Conservation (phyloP, 2,329 filamentous ascomycete species). For the Talaromyces sp. region DNA sequence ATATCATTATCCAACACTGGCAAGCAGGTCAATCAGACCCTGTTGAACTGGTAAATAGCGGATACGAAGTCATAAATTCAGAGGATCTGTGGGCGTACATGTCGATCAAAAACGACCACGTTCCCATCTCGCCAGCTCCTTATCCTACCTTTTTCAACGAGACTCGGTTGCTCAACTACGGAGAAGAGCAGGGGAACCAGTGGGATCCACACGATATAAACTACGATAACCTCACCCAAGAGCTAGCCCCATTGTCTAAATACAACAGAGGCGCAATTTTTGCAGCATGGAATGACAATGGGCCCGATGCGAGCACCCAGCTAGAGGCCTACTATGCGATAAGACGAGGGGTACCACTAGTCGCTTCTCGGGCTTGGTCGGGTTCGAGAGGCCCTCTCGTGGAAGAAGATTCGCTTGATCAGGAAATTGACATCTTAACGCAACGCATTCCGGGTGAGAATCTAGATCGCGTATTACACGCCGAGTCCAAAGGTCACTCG, state of each 20-base stretch:
- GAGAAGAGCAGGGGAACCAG: constrained; percentile 37
- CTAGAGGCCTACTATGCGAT: constrained; percentile 52
- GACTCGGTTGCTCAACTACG: constrained; percentile 47
- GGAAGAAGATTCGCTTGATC: constrained; percentile 35
- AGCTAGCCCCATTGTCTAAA: constrained; percentile 32
- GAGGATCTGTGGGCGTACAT: constrained; percentile 54
- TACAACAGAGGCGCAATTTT: constrained; percentile 47
- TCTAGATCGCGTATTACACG: constrained; percentile 36
- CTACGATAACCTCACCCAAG: constrained; percentile 44
- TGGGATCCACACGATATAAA: constrained; percentile 52
- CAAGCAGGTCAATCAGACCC: constrained; percentile 52
- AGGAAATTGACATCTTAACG: constrained; percentile 40
- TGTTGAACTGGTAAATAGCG: constrained; percentile 41
- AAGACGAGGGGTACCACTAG: constrained; percentile 46
- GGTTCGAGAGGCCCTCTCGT: constrained; percentile 42
- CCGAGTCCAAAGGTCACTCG: constrained; percentile 27
- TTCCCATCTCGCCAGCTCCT: constrained; percentile 45
- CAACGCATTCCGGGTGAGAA: constrained; percentile 45
- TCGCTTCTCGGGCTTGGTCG: constrained; percentile 53
- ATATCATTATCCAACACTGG: constrained; percentile 55
- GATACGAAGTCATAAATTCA: constrained; percentile 51
- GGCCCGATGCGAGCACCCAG: constrained; percentile 48
- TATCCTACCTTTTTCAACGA: constrained; percentile 48
- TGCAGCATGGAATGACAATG: constrained; percentile 54
- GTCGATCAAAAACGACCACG: constrained; percentile 52